phyloP scores from a whole-genome alignment of 805 yeast genomes.

The Jamesozyma gamospora region DNA sequence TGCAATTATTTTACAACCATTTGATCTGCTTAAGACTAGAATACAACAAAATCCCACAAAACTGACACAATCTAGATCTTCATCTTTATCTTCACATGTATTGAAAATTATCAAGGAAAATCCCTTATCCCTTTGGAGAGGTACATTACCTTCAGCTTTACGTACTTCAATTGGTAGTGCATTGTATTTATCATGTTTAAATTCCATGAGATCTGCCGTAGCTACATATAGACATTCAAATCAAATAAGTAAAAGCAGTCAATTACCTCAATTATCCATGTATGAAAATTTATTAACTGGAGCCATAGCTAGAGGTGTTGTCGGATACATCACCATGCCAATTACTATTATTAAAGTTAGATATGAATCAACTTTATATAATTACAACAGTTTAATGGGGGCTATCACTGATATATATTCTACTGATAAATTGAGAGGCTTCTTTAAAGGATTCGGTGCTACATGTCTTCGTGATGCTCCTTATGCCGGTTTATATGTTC shows the following conservation, averaged over 20 bases:
- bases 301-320: slow-evolving; percentile 64
- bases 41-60: slow-evolving; percentile 47
- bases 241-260: slow-evolving; percentile 26
- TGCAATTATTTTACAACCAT: slow-evolving; percentile 73
- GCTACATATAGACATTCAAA: slow-evolving; percentile 22
- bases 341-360: slow-evolving; percentile 83
- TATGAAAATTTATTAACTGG: slow-evolving; percentile 68
- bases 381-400: slow-evolving; percentile 51
- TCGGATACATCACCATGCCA: slow-evolving; percentile 90
- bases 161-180: slow-evolving; percentile 90
- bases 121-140: slow-evolving; percentile 66
- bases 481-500: slow-evolving; percentile 85
- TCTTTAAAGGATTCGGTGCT: slow-evolving; percentile 80
- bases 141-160: slow-evolving; percentile 82
- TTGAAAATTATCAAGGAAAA: slow-evolving; percentile 32
- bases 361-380: slow-evolving; percentile 71
- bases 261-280: slow-evolving; percentile 62
- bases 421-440: slow-evolving; percentile 51
- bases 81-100: neutral
- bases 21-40: slow-evolving; percentile 81
- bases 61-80: neutral
- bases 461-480: slow-evolving; percentile 91
- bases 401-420: slow-evolving; percentile 49
- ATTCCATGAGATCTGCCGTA: slow-evolving; percentile 46
- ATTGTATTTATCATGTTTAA: slow-evolving; percentile 65